phyloP scores from a whole-genome alignment of 2,329 filamentous ascomycete genomes.

The Sporothrix euskadiensis region DNA sequence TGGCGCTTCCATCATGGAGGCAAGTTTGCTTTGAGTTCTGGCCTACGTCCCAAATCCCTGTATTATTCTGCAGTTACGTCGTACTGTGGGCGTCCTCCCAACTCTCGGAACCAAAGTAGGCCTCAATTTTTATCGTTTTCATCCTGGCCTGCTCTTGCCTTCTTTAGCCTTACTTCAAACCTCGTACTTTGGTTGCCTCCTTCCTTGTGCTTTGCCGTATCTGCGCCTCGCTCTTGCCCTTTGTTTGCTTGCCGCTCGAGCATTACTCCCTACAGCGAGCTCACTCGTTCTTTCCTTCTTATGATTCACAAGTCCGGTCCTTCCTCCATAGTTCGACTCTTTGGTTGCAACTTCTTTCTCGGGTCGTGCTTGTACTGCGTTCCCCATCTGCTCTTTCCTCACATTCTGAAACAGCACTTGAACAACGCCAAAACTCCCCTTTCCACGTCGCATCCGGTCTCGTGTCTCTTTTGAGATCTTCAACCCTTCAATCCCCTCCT shows the following conservation, averaged over 20 bases:
- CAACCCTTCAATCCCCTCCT: not conserved
- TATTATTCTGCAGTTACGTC: not conserved
- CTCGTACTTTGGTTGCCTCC: not conserved
- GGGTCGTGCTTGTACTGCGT: not conserved
- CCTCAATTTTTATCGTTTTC: not conserved
- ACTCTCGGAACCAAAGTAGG: not conserved
- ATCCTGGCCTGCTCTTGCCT: not conserved
- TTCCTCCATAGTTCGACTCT: not conserved
- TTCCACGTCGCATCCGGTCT: conserved; percentile 9
- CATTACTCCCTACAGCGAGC: not conserved
- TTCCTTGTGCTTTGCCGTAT: not conserved
- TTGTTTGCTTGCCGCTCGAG: conserved; percentile 3
- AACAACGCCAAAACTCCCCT: not conserved
- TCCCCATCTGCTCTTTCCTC: not conserved
- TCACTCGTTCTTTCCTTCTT: not conserved
- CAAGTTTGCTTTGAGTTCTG: not conserved
- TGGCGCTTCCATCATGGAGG: not conserved
- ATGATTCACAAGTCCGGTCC: not conserved
- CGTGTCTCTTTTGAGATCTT: not conserved
- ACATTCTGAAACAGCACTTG: conserved; percentile 11
- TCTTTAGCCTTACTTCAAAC: not conserved
- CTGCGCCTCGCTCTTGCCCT: conserved; percentile 10
- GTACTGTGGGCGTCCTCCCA: conserved; percentile 18
- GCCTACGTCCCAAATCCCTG: not conserved
- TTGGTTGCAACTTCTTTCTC: not conserved